Evolutionary conservation across 805 yeast species (phyloP), one percentile per base, ranked within the genome.

Genomic region (Pichia nanzhaoensis): DNA sequence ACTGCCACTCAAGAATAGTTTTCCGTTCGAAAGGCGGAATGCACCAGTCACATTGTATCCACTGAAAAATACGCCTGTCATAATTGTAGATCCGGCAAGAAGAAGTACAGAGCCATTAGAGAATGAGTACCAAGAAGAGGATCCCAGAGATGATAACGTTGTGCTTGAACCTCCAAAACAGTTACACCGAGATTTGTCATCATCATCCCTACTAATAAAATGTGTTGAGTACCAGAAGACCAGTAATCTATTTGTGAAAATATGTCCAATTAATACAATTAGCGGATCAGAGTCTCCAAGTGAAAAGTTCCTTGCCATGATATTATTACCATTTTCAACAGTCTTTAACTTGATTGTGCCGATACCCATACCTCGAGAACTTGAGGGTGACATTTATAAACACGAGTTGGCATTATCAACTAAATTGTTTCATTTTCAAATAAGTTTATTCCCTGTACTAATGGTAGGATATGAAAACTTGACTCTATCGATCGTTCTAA

Each of bases 361-460:
- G 4, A 47, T 59, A 1, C 65, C 67, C 2, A 35, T 52, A 14
- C 52, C 51, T 10, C 30, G 30, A 9, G 47, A 50, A 17, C 41
- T 34, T 13, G 43, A 42, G 12, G 37, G 47, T 8, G 52, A 42
- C 3, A 56, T 52, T 7, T 41, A 38, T 20, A 53, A 20, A 34
- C 57, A 52, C 45, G 63, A 52, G 41, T 49, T 34, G 52, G 43
- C 39, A 21, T 45, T 48, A 44, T 61, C 46, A 40, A 52, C 45
- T 46, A 35, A 37, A 4, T 35, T 67, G 1, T 63, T 68, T 49
- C 44, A 43, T 30, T 22, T 61, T 7, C 71, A 68, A 50, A 20
- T 63, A 2, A 49, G 58, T 8, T 33, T 47, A 22, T 28, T 41
- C 14, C 49, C 49, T 5, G 36, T 49, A 36, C 24, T 50, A 3